Evolutionary conservation across 2,329 filamentous ascomycete species (phyloP).

Genomic region (Claviceps spartinae): DNA sequence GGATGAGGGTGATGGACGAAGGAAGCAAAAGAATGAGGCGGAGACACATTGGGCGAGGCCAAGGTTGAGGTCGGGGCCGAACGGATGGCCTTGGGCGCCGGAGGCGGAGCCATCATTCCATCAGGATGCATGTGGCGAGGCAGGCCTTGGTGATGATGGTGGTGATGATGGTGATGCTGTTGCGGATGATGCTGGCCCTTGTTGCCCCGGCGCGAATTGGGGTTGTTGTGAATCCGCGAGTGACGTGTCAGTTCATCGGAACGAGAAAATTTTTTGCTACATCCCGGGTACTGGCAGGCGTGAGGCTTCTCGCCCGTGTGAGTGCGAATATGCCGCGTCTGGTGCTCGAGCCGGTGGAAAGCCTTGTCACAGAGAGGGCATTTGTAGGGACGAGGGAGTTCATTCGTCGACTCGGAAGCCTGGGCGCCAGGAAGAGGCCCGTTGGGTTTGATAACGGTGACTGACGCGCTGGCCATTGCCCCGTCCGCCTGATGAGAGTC

Average conservation of each 20-base stretch:
- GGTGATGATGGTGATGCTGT: slow-evolving; percentile 19
- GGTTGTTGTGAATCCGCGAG: slow-evolving; percentile 97
- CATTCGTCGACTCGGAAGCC: slow-evolving; percentile 39
- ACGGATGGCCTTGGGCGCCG: slow-evolving; percentile 63
- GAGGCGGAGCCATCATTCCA: slow-evolving; percentile 67
- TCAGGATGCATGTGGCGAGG: slow-evolving; percentile 35
- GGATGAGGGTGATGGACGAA: slow-evolving; percentile 43
- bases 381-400: slow-evolving; percentile 94
- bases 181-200: slow-evolving; percentile 45
- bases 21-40: slow-evolving; percentile 75
- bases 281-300: slow-evolving; percentile 86
- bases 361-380: slow-evolving; percentile 97
- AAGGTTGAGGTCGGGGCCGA: slow-evolving; percentile 80
- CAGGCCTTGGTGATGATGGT: slow-evolving; percentile 23
- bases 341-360: slow-evolving; percentile 94
- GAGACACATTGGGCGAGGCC: slow-evolving; percentile 89
- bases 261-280: slow-evolving; percentile 92
- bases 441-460: slow-evolving; percentile 47
- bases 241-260: slow-evolving; percentile 95
- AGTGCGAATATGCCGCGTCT: slow-evolving; percentile 81
- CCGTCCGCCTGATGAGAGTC: slow-evolving; percentile 18
- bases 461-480: slow-evolving; percentile 37
- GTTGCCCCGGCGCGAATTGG: slow-evolving; percentile 87
- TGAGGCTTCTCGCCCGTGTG: slow-evolving; percentile 98
- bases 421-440: slow-evolving; percentile 50